Conservation (phyloP, 2,329 filamentous ascomycete species). For the Hypomyces perniciosus region DNA sequence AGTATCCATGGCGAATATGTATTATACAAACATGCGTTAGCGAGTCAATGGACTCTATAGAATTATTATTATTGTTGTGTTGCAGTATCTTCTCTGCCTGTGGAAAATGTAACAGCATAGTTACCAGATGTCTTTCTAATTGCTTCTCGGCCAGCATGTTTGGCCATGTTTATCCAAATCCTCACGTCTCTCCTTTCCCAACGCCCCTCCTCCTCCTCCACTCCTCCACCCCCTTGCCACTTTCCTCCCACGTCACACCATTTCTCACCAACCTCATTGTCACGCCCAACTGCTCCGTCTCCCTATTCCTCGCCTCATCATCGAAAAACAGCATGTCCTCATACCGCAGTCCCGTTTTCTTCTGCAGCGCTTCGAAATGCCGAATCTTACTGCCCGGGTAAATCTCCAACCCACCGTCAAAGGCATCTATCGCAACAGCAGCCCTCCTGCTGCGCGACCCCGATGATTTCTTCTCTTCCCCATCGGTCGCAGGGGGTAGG, state of each 20-base stretch:
- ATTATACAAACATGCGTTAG: no score
- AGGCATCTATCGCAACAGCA: slow-evolving; percentile 50
- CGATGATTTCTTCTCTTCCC: neutral
- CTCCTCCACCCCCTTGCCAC: slow-evolving; percentile 71
- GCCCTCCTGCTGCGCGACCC: slow-evolving; percentile 25
- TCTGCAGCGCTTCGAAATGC: slow-evolving; percentile 71
- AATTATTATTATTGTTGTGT: no score
- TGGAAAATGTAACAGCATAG: no score
- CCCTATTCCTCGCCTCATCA: slow-evolving; percentile 79
- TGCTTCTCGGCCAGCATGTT: no score
- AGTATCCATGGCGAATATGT: no score
- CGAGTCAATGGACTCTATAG: no score
- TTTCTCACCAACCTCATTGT: slow-evolving; percentile 78
- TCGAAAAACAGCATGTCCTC: slow-evolving; percentile 95
- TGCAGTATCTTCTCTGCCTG: no score
- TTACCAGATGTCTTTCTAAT: no score
- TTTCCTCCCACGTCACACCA: slow-evolving; percentile 68
- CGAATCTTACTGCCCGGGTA: slow-evolving; percentile 77
- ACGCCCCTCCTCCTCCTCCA: slow-evolving; percentile 70
- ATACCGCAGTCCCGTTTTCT: slow-evolving; percentile 63
- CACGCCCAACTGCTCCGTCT: slow-evolving; percentile 73
- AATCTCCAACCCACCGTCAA: slow-evolving; percentile 57
- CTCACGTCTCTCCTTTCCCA: neutral
- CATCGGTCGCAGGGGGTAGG: slow-evolving; percentile 34
- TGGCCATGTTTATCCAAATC: no score